These are phyloP conservation scores for Meyerozyma smithsonii DNA, from an alignment of 1,139 yeast species.

Conservation along the genomic window DNA sequence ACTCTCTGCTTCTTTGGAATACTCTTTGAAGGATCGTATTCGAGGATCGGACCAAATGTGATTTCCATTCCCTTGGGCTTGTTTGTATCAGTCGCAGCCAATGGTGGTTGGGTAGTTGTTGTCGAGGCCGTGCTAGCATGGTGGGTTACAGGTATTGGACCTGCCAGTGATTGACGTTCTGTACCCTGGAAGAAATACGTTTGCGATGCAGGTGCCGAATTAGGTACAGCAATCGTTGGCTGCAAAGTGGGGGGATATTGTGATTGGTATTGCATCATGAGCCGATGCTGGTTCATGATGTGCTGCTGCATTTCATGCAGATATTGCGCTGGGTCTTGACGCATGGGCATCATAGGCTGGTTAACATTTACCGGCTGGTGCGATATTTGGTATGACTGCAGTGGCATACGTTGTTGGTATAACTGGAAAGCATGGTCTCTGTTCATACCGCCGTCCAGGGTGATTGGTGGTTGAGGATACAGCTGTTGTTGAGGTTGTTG, in stretches of 20 bases:
- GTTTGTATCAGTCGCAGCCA: conserved; percentile 13
- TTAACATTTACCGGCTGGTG: not conserved
- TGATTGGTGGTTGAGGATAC: not conserved
- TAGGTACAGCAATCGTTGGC: not conserved
- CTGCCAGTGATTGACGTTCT: not conserved
- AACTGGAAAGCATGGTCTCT: not conserved
- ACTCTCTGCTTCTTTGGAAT: conserved; percentile 7
- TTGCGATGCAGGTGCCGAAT: conserved; percentile 3
- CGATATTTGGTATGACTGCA: not conserved
- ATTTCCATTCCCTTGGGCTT: conserved; percentile 26
- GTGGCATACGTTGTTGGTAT: not conserved
- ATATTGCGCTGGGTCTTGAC: not conserved
- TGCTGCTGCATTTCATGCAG: conserved; percentile 2
- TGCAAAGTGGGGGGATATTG: conserved; percentile 1
- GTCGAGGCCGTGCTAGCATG: no score
- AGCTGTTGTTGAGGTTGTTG: no score
- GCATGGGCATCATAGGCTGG: not conserved
- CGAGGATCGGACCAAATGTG: conserved; percentile 40
- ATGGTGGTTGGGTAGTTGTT: not conserved
- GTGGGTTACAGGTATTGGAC: not conserved
- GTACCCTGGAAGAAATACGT: conserved; percentile 2
- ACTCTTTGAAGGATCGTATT: conserved; percentile 39
- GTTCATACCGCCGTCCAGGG: not conserved
- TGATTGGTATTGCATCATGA: conserved; percentile 2
- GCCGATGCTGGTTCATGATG: not conserved